A percentile compares a stretch with the other conserved stretches of the same genome.
phyloP scores from a whole-genome alignment of 2,329 filamentous ascomycete genomes.

The Colletotrichum gigasporum region DNA sequence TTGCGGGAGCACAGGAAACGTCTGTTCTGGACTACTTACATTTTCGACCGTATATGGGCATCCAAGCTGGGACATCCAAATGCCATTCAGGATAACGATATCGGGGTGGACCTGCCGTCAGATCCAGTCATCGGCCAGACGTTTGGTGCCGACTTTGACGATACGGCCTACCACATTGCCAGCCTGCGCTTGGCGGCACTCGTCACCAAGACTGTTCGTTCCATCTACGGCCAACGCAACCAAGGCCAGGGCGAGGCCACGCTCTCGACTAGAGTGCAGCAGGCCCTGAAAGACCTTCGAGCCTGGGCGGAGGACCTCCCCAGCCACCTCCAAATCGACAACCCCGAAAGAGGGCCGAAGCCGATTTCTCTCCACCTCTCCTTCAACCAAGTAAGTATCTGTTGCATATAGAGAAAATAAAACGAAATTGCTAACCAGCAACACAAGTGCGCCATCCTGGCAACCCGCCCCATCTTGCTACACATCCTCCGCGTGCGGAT shows the following conservation, averaged over 20 bases:
- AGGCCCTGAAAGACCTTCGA: constrained; percentile 42
- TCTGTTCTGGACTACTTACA: constrained; percentile 55
- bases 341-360: constrained; percentile 35
- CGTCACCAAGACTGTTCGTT: constrained; percentile 38
- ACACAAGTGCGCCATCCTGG: constrained; percentile 42
- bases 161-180: constrained; percentile 42
- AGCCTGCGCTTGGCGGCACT: constrained; percentile 49
- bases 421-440: constrained; percentile 31
- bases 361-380: constrained; percentile 44
- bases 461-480: constrained; percentile 45
- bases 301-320: constrained; percentile 45
- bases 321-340: constrained; percentile 40
- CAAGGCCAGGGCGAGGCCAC: constrained; percentile 39
- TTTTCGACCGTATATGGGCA: constrained; percentile 56
- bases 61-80: constrained; percentile 58
- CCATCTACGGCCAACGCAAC: constrained; percentile 41
- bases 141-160: constrained; percentile 39
- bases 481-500: constrained; percentile 43
- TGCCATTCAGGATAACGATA: constrained; percentile 58
- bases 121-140: constrained; percentile 27
- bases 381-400: constrained; percentile 42
- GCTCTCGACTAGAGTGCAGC: constrained; percentile 44
- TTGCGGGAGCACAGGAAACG: constrained; percentile 49
- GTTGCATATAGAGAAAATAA: too few relatives aligned
- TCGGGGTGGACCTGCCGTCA: constrained; percentile 52